Evolutionary conservation across 441 rosid species (phyloP).

Genomic region (Pelargonium citronellum): DNA sequence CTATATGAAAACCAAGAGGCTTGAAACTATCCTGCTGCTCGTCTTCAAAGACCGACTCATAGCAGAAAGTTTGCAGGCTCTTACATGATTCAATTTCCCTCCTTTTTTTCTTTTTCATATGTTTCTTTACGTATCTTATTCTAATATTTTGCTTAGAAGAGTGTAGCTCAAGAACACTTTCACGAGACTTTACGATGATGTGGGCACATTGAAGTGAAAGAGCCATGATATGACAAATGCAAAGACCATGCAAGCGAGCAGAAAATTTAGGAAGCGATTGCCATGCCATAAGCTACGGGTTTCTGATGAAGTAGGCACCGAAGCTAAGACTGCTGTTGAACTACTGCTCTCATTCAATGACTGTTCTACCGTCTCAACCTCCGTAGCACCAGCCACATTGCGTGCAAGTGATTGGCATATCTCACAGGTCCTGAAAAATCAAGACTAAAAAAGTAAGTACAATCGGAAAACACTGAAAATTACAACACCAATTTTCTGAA

Average conservation of each 20-base stretch:
- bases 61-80: too few relatives aligned
- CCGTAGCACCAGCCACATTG: constrained; percentile 45
- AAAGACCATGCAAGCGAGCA: constrained; percentile 68
- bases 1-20: too few relatives aligned
- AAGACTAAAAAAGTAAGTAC: background rate
- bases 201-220: constrained; percentile 49
- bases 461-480: too few relatives aligned
- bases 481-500: too few relatives aligned
- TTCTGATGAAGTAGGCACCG: constrained; percentile 31
- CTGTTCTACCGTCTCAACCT: constrained; percentile 27
- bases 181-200: constrained; percentile 25
- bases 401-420: constrained; percentile 54
- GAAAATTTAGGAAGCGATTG: constrained; percentile 55
- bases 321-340: constrained; percentile 29
- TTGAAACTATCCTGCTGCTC: too few relatives aligned
- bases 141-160: background rate
- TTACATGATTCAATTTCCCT: background rate
- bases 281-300: constrained; percentile 51
- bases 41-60: too few relatives aligned
- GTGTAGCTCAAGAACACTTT: background rate
- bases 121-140: background rate
- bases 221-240: constrained; percentile 69
- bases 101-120: background rate
- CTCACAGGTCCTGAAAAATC: constrained; percentile 59
- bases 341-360: constrained; percentile 28